A percentile compares a stretch with the other conserved stretches of the same genome.
These are phyloP conservation scores for Termitomyces sp. DNA, from an alignment of 768 basidiomycete genomes.

Conservation along the genomic window DNA sequence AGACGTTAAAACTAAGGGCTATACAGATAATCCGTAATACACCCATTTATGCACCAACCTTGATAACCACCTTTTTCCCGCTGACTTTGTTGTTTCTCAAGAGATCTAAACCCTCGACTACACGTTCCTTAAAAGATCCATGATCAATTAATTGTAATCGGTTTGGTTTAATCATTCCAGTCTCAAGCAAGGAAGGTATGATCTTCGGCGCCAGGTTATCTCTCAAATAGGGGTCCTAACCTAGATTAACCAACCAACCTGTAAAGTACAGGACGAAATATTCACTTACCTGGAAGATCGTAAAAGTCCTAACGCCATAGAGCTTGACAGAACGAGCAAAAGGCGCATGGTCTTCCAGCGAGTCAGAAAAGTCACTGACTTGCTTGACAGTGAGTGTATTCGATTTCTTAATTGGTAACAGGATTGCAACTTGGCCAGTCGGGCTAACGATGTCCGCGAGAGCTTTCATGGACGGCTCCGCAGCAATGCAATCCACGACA, in stretches of 20 bases:
- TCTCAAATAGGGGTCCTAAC: conserved; percentile 32
- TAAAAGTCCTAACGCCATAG: conserved; percentile 35
- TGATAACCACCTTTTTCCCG: conserved; percentile 45
- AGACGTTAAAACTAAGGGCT: too few relatives aligned
- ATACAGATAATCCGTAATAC: neutral
- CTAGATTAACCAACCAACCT: neutral
- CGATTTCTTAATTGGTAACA: conserved; percentile 44
- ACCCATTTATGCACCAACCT: conserved; percentile 16
- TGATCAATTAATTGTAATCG: conserved; percentile 34
- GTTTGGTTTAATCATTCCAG: conserved; percentile 35
- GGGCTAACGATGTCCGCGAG: conserved; percentile 33
- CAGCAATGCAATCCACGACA: conserved; percentile 28
- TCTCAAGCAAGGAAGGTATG: conserved; percentile 34
- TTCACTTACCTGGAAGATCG: conserved; percentile 31
- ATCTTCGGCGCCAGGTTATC: conserved; percentile 41
- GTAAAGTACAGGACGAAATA: neutral
- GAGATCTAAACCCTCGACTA: conserved; percentile 36
- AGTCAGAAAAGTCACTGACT: conserved; percentile 25
- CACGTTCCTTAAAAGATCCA: conserved; percentile 37
- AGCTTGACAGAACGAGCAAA: conserved; percentile 31
- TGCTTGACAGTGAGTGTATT: conserved; percentile 24
- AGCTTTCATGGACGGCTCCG: conserved; percentile 27
- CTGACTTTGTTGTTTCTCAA: conserved; percentile 42
- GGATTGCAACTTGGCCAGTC: conserved; percentile 33
- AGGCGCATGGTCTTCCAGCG: conserved; percentile 29